Percentiles rank a stretch among this genome's conserved stretches.
phyloP scores from a whole-genome alignment of 2,329 filamentous ascomycete species.

The Capronia coronata region DNA sequence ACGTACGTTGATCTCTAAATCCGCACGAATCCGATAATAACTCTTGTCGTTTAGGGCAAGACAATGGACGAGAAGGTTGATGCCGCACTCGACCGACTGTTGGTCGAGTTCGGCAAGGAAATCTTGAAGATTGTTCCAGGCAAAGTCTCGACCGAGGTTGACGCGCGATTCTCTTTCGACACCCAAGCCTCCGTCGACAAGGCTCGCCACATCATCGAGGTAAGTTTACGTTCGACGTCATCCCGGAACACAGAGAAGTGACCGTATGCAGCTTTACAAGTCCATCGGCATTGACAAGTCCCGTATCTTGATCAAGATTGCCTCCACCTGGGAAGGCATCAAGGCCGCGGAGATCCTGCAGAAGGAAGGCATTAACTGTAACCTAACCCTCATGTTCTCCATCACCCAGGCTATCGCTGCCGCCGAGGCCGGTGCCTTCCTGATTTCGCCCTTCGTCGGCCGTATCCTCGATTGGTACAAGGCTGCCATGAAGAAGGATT shows the following conservation, averaged over 20 bases:
- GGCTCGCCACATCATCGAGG: slow-evolving; percentile 93
- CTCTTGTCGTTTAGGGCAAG: slow-evolving; percentile 41
- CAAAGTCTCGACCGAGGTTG: slow-evolving; percentile 98
- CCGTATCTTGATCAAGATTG: slow-evolving; percentile 96
- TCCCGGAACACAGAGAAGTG: background rate
- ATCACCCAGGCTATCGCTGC: slow-evolving; percentile 88
- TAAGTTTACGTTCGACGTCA: slow-evolving; percentile 41
- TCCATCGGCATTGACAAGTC: slow-evolving; percentile 85
- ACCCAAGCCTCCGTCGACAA: slow-evolving; percentile 87
- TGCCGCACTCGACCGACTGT: slow-evolving; percentile 79
- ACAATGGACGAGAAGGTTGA: slow-evolving; percentile 78
- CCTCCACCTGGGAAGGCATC: slow-evolving; percentile 99
- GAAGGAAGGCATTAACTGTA: slow-evolving; percentile 93
- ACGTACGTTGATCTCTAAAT: slow-evolving; percentile 43
- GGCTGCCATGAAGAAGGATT: slow-evolving; percentile 89
- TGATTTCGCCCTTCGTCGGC: slow-evolving; percentile 98
- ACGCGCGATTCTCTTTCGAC: slow-evolving; percentile 92
- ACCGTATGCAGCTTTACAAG: slow-evolving; percentile 72
- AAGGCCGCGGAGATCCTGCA: slow-evolving; percentile 96
- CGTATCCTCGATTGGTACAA: slow-evolving; percentile 99
- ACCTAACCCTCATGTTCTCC: slow-evolving; percentile 99
- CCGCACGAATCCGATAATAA: slow-evolving; percentile 1
- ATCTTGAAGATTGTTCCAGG: slow-evolving; percentile 95
- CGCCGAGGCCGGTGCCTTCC: slow-evolving; percentile 89
- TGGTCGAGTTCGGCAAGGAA: slow-evolving; percentile 97